These are phyloP conservation scores for Poronia punctata DNA, from an alignment of 495 filamentous ascomycete genomes.

Conservation along the genomic window DNA sequence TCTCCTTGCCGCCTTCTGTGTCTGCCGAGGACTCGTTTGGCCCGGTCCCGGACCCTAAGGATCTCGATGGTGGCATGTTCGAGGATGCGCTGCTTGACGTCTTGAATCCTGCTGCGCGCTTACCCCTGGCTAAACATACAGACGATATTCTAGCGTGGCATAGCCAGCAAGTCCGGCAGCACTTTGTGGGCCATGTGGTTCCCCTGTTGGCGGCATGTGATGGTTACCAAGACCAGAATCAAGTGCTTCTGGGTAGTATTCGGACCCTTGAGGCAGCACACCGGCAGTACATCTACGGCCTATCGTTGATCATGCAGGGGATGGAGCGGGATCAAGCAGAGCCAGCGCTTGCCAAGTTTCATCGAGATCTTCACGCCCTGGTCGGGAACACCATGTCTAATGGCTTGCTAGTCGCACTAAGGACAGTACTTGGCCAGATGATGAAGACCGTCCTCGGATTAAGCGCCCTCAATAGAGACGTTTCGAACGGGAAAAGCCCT, in stretches of 20 bases:
- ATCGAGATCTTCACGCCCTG: conserved; percentile 56
- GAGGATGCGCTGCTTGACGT: conserved; percentile 37
- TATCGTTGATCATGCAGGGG: conserved; percentile 37
- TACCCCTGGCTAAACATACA: conserved; percentile 39
- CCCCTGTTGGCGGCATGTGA: conserved; percentile 37
- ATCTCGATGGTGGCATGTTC: conserved; percentile 29
- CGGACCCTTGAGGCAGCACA: conserved; percentile 44
- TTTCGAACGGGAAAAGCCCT: conserved; percentile 7
- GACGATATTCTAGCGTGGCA: conserved; percentile 47
- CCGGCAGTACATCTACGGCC: conserved; percentile 41
- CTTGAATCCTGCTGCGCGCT: conserved; percentile 26
- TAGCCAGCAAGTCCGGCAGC: conserved; percentile 41
- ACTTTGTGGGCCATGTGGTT: conserved; percentile 46
- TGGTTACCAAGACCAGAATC: conserved; percentile 30
- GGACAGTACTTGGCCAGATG: conserved; percentile 45
- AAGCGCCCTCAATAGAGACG: conserved; percentile 16
- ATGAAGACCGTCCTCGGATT: conserved; percentile 53
- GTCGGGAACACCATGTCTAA: conserved; percentile 57
- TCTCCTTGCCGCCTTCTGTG: conserved; percentile 48
- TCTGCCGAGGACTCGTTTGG: conserved; percentile 37
- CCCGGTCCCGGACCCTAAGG: conserved; percentile 35
- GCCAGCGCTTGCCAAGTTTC: conserved; percentile 41
- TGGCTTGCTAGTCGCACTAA: conserved; percentile 45
- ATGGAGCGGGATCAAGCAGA: conserved; percentile 27
- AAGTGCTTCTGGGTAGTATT: conserved; percentile 39